Percentiles rank a stretch among this genome's conserved stretches.
Evolutionary conservation across 768 basidiomycete genomes (phyloP).

Genomic region (Termitomyces sp.): DNA sequence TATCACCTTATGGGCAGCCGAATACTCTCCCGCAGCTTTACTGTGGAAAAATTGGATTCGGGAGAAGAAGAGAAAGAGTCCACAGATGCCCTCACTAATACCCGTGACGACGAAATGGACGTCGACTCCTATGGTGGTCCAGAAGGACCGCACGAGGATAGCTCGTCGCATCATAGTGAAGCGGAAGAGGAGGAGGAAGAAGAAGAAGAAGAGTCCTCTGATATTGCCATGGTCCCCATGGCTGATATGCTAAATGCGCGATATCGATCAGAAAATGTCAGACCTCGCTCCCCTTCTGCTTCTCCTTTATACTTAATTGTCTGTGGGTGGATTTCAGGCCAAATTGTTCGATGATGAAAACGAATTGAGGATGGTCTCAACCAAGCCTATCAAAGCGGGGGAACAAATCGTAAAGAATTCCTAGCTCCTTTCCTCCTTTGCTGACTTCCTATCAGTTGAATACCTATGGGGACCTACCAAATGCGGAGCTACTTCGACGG

Average conservation of each 20-base stretch:
- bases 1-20: slow-evolving; percentile 91
- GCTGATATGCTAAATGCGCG: slow-evolving; percentile 95
- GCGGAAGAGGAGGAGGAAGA: slow-evolving; percentile 37
- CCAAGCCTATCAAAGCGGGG: slow-evolving; percentile 64
- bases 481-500: slow-evolving; percentile 87
- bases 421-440: background rate
- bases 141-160: slow-evolving; percentile 15
- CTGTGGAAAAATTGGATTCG: slow-evolving; percentile 58
- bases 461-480: slow-evolving; percentile 91
- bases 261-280: slow-evolving; percentile 78
- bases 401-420: slow-evolving; percentile 75
- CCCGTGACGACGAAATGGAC: slow-evolving; percentile 35
- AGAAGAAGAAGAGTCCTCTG: slow-evolving; percentile 38
- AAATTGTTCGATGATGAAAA: slow-evolving; percentile 77
- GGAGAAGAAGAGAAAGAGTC: slow-evolving; percentile 25
- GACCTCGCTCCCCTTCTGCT: slow-evolving; percentile 16
- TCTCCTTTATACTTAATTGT: background rate
- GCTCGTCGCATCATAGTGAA: slow-evolving; percentile 24
- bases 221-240: slow-evolving; percentile 91
- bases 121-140: slow-evolving; percentile 25
- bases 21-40: slow-evolving; percentile 90
- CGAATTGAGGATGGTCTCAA: slow-evolving; percentile 75
- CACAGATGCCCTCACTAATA: slow-evolving; percentile 21
- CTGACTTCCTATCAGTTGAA: slow-evolving; percentile 61
- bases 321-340: slow-evolving; percentile 43